Base-by-base conservation (phyloP, 495 filamentous ascomycete genomes). In the Aspergillus conjunctus region DNA sequence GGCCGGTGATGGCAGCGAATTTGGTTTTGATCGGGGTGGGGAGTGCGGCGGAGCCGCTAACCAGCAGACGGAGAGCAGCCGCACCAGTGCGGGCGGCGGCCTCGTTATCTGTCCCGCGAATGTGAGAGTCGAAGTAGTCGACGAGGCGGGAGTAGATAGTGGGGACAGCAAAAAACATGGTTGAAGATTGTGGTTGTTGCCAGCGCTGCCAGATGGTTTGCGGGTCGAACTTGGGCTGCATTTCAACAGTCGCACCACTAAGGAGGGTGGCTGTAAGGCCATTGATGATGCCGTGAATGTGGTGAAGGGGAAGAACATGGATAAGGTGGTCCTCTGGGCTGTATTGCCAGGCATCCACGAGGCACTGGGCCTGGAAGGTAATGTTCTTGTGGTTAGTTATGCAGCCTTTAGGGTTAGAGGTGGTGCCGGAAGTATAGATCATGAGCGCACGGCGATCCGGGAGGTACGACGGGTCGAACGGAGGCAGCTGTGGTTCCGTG, bases 401-500 rank as follows among this genome's bases (percentile, higher is more conserved):
- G 49, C 73, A 76, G 30, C 77, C 77, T 53, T 80, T 80, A 20
- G 77, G 75, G 15, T 70, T 73, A 7, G 73, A 75, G 4, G 77
- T 80, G 31, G 77, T 80, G 37, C 77, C 77, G 21, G 73, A 77
- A 8, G 77, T 80, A 57, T 80, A 80, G 56, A 80, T 77, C 68
- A 80, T 80, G 52, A 79, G 64, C 0, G 76, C 77, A 26, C 71
- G 73, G 37, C 71, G 73, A 34, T 65, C 65, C 6, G 75, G 65
- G 11, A 67, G 56, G 34, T 67, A 66, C 0, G 67, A 46, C 2
- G 70, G 57, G 22, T 63, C 59, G 58, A 79, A 76, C 2, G 71
- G 58, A 11, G 75, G 75, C 33, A 79, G 41, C 10, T n/a, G n/a
- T n/a, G n/a, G n/a, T n/a, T 56, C 20, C n/a, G 56, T 17, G 0